Base-by-base conservation (phyloP, 345 rosid genomes). In the Iberis pinnata region DNA sequence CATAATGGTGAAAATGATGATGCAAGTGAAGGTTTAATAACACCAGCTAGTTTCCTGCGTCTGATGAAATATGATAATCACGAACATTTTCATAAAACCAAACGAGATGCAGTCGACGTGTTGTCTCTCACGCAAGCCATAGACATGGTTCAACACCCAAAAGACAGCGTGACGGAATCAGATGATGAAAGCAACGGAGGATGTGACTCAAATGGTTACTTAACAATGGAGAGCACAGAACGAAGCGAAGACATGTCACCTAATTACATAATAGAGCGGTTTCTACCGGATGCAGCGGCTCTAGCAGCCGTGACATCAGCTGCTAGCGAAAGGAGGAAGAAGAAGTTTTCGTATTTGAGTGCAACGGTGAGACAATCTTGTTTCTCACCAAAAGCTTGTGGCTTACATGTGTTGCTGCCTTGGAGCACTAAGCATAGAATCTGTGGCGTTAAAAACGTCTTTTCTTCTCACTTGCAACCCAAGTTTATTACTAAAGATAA, bases 101-200 rank as follows among this genome's bases (percentile, higher is more conserved):
- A 52, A 15, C 65, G 3, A 0, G 78, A 79, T 18, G 75, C 68
- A 0, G 45, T 68, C 11, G 97, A 89, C 25, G 80, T 79, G 33
- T 25, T 84, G 57, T 90, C 95, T 0, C 70, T 86, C 45, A 82
- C 92, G 20, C 87, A 84, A 69, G 92, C 95, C 4, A 82, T 90
- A 16, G 98, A 90, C 73, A 78, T 80, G 18, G 77, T 74, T 0
- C 81, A 86, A 69, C 80, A 43, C 44, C 78, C 16, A 78, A 81
- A 38, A 60, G 32, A 48, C 7, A 60, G 67, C 49, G 38, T 36
- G 8, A 17, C 57, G 7, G 72, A 46, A 31, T 60, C 66, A 0
- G 66, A 60, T 53, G 57, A 53, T 32, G 55, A 70, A 57, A 43
- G 47, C 50, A 31, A 61, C 42, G 12, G 53, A 37, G 36, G 54